Evolutionary conservation across 306 rosid species (phyloP), one percentile per base, ranked within the genome.

Genomic region (Cicer cuneatum): DNA sequence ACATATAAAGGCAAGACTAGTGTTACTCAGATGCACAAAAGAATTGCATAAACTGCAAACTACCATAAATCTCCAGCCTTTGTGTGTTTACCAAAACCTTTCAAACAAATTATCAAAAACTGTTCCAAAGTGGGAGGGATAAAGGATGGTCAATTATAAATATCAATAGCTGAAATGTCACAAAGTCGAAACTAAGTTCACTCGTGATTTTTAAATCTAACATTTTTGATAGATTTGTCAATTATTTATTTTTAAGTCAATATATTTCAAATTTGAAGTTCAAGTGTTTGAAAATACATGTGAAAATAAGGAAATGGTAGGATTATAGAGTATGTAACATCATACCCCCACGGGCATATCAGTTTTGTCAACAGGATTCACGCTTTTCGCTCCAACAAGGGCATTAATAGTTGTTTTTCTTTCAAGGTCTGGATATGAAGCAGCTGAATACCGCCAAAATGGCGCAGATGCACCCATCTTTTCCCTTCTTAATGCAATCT

Each of bases 401-500:
- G 89, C 84, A 84, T 78, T 78, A 69, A 79, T 59, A 49, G 87
- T 68, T 76, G 82, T 64, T 75, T 66, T 74, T 60, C 74, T 70
- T 82, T 86, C 93, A 81, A 88, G 97, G 82, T 92, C 97, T 0
- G 97, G 94, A 87, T 92, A 92, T 2, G 97, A 92, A 81, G 96
- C 91, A 77, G 97, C 96, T 71, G 97, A 88, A 78, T 86, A 88
- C 78, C 93, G 78, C 96, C 91, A 89, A 88, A 92, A 89, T 70
- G 97, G 97, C 80, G 97, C 97, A 49, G 97, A 88, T 33, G 89
- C 93, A 57, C 93, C 97, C 87, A 89, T 78, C 74, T 88, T 89
- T 82, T 89, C 97, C 84, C 97, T 89, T 83, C 91, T 89, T 81
- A 92, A 81, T 45, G 97, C 97, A 73, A 92, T 92, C 97, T 92